These are phyloP conservation scores for Dactylonectria estremocensis DNA, from an alignment of 2,329 filamentous ascomycete species.

Conservation along the genomic window DNA sequence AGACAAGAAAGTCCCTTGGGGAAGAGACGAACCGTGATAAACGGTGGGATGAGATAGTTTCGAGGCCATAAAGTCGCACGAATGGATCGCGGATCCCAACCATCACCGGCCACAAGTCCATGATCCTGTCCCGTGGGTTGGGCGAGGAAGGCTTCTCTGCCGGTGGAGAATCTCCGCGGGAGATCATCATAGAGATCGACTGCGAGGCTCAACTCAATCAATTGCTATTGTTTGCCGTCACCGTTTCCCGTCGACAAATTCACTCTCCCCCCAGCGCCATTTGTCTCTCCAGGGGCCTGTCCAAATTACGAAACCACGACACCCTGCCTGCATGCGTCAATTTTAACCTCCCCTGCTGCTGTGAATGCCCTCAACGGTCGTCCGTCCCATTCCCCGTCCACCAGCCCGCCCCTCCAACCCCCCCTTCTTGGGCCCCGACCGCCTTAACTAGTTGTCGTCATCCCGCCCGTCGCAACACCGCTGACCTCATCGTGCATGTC, in stretches of 20 bases:
- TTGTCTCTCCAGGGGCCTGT: neutral
- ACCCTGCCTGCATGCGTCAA: slow-evolving; percentile 22
- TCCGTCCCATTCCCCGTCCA: neutral
- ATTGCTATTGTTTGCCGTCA: neutral
- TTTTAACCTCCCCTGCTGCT: slow-evolving; percentile 9
- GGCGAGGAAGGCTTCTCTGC: slow-evolving; percentile 29
- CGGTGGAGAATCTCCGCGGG: slow-evolving; percentile 40
- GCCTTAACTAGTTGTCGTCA: slow-evolving; percentile 43
- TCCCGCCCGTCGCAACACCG: slow-evolving; percentile 34
- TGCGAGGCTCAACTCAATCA: slow-evolving; percentile 32
- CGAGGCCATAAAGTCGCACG: neutral
- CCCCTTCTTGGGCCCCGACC: neutral
- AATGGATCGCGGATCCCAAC: neutral
- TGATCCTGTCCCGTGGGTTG: slow-evolving; percentile 8
- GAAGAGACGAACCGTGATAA: neutral
- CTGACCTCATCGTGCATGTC: slow-evolving; percentile 51
- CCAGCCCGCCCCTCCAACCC: neutral
- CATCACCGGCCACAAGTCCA: neutral
- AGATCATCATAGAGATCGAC: slow-evolving; percentile 41
- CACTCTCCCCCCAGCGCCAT: neutral
- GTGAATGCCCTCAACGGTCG: slow-evolving; percentile 26
- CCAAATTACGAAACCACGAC: neutral
- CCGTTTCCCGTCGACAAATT: neutral
- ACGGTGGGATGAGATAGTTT: neutral
- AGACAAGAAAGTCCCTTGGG: neutral